Evolutionary conservation across 495 filamentous ascomycete species (phyloP).

Genomic region (Parmelia sp.): DNA sequence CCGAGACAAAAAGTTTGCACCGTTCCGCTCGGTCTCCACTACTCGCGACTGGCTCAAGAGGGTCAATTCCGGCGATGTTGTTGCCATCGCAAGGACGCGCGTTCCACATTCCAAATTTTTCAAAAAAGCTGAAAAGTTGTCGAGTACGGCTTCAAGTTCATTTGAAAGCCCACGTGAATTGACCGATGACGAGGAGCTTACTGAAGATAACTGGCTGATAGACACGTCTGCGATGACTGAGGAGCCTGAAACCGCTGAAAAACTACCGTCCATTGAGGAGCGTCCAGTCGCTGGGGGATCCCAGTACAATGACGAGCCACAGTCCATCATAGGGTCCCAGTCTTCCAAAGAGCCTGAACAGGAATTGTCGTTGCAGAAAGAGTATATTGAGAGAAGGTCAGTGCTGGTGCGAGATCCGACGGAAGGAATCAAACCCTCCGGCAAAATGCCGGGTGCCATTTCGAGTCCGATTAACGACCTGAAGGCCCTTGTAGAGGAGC

Average conservation of each 20-base stretch:
- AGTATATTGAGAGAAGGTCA: background rate
- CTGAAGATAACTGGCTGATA: background rate
- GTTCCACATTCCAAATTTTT: background rate
- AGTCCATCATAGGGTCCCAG: background rate
- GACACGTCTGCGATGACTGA: background rate
- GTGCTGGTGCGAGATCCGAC: background rate
- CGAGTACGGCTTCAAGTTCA: background rate
- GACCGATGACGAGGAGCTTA: background rate
- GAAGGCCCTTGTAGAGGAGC: background rate
- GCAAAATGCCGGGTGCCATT: background rate
- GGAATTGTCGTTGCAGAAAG: background rate
- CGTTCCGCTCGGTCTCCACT: constrained; percentile 9
- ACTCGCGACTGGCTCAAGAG: constrained; percentile 11
- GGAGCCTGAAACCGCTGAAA: background rate
- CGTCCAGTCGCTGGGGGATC: background rate
- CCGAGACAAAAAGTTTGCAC: background rate
- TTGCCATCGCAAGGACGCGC: constrained; percentile 4
- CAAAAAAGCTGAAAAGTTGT: background rate
- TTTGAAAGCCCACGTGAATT: background rate
- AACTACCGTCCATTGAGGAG: background rate
- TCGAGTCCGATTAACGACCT: background rate
- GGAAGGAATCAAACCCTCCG: background rate
- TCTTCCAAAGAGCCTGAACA: background rate
- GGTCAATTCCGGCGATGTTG: constrained; percentile 6
- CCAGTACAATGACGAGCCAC: background rate